phyloP scores from a whole-genome alignment of 1,139 yeast genomes.

The Suhomyces guaymorum region DNA sequence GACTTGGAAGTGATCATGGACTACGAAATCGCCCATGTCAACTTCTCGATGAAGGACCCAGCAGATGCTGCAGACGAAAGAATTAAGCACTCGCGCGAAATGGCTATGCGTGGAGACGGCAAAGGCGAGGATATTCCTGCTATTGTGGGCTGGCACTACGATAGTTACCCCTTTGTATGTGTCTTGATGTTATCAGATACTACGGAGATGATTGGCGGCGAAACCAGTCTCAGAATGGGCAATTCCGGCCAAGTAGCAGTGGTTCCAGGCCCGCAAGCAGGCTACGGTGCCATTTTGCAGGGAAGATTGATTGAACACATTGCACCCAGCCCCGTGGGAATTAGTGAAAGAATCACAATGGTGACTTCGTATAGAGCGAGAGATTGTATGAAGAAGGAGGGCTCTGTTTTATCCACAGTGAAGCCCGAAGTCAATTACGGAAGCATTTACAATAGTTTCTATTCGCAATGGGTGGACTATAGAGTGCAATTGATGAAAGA shows the following conservation, averaged over 20 bases:
- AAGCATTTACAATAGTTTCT: slow-evolving; percentile 34
- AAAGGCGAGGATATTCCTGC: slow-evolving; percentile 46
- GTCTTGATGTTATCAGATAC: slow-evolving; percentile 63
- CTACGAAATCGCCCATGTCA: slow-evolving; percentile 55
- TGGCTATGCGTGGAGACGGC: slow-evolving; percentile 17
- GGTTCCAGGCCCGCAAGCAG: slow-evolving; percentile 54
- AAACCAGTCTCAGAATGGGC: slow-evolving; percentile 54
- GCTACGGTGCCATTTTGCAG: slow-evolving; percentile 57
- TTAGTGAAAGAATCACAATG: slow-evolving; percentile 54
- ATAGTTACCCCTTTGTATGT: slow-evolving; percentile 63
- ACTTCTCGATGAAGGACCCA: slow-evolving; percentile 43
- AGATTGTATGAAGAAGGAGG: slow-evolving; percentile 28
- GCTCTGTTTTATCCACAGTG: slow-evolving; percentile 35
- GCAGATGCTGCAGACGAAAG: slow-evolving; percentile 26
- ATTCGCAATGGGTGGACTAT: slow-evolving; percentile 38
- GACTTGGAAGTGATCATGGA: slow-evolving; percentile 53
- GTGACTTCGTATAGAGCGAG: slow-evolving; percentile 43
- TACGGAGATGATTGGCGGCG: slow-evolving; percentile 58
- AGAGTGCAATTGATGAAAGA: slow-evolving; percentile 33
- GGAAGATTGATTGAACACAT: slow-evolving; percentile 56
- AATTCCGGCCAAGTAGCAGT: slow-evolving; percentile 31
- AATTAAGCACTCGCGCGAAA: slow-evolving; percentile 13
- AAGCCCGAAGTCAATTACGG: slow-evolving; percentile 43
- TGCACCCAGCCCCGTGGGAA: slow-evolving; percentile 57
- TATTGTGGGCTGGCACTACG: slow-evolving; percentile 60